phyloP scores from a whole-genome alignment of 2,329 filamentous ascomycete genomes.

The Fusarium sp. region DNA sequence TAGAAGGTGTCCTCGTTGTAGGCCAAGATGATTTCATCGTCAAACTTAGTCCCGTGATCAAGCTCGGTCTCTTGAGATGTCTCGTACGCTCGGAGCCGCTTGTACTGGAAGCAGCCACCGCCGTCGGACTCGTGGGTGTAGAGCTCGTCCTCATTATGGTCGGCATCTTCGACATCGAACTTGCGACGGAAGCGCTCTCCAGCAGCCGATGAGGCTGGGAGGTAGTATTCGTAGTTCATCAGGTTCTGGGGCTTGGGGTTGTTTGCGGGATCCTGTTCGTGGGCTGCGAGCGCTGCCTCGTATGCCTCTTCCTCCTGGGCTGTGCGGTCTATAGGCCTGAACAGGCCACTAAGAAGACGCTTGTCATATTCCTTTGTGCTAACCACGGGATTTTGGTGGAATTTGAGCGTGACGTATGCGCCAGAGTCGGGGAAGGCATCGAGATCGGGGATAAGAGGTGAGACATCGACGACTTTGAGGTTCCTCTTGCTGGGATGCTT shows the following conservation, averaged over 20 bases:
- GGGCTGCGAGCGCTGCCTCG: slow-evolving; percentile 61
- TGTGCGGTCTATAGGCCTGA: slow-evolving; percentile 68
- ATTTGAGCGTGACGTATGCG: slow-evolving; percentile 76
- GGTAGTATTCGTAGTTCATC: slow-evolving; percentile 75
- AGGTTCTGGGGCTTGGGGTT: slow-evolving; percentile 66
- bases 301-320: slow-evolving; percentile 65
- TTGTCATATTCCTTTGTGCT: slow-evolving; percentile 64
- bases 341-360: slow-evolving; percentile 69
- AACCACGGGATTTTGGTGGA: slow-evolving; percentile 71
- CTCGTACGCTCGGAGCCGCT: slow-evolving; percentile 72
- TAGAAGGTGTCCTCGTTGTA: slow-evolving; percentile 64
- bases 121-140: slow-evolving; percentile 64
- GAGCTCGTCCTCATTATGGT: slow-evolving; percentile 63
- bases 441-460: slow-evolving; percentile 72
- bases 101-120: slow-evolving; percentile 68
- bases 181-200: slow-evolving; percentile 68
- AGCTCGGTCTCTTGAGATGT: slow-evolving; percentile 68
- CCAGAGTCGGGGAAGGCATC: slow-evolving; percentile 77
- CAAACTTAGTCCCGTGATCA: slow-evolving; percentile 69
- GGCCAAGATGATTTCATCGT: slow-evolving; percentile 70
- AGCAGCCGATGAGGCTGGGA: slow-evolving; percentile 61
- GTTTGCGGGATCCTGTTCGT: slow-evolving; percentile 66
- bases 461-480: slow-evolving; percentile 68
- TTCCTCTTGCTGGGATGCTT: slow-evolving; percentile 69
- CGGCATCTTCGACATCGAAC: slow-evolving; percentile 68